Base-by-base conservation (phyloP, 2,329 filamentous ascomycete species). In the Ophiostoma ulmi region DNA sequence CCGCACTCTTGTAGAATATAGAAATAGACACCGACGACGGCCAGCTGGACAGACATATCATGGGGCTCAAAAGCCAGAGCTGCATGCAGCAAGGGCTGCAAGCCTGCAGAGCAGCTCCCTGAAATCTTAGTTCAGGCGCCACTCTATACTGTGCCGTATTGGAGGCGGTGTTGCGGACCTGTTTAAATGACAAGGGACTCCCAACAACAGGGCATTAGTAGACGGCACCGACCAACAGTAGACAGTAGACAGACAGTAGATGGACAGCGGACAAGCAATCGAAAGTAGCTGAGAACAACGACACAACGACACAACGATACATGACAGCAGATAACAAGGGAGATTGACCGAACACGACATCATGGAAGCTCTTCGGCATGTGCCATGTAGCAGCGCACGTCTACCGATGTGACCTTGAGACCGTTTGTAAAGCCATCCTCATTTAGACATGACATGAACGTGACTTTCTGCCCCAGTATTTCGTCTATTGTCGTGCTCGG, bases 321-420 rank as follows among this genome's bases (percentile, higher is more conserved):
- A n/a, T 13, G 8, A 14, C 52, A 58, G 22, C n/a, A 58, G 52
- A 58, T 58, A 26, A 10, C 52, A 58, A 58, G 22, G n/a, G n/a
- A 48, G 44, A 48, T 58, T 58, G 52, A 17, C 52, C 52, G 52
- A 26, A 26, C 52, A 58, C 52, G 22, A 58, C 52, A 31, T 58
- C 52, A 58, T 58, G 22, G 52, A 58, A 26, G 52, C 11, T 58
- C 22, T 3, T 58, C 52, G 52, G 52, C 52, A 58, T 26, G 52
- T 55, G 48, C 20, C 48, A 55, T 26, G 48, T 58, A 58, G 52
- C 52, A 58, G 52, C 44, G 44, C 52, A 58, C 52, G 52, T 58
- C 52, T 58, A 7, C 22, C 52, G n/a, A 58, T 58, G 52, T 58
- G 52, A 58, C 52, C 52, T 26, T 58, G 52, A 11, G n/a, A 26